These are phyloP conservation scores for Steccherinum ochraceum DNA, from an alignment of 768 basidiomycete species.

Conservation along the genomic window DNA sequence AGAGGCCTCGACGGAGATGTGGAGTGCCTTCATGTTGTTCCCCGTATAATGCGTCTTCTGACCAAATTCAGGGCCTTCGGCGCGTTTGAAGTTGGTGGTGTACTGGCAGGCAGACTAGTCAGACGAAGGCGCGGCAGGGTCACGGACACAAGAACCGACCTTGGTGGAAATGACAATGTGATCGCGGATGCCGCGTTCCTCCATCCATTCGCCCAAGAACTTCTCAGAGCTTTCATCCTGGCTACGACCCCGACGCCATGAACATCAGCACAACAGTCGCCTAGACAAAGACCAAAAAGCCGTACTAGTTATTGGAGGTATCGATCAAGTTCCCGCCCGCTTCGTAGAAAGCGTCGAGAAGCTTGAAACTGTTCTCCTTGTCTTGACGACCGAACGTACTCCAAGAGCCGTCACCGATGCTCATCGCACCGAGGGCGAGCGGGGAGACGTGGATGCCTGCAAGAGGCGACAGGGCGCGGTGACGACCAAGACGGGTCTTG, in stretches of 20 bases:
- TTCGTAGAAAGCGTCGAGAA: slow-evolving; percentile 37
- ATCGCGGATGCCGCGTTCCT: slow-evolving; percentile 25
- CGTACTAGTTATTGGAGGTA: slow-evolving; percentile 38
- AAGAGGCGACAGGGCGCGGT: slow-evolving; percentile 28
- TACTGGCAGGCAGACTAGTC: too few relatives aligned
- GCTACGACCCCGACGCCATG: too few relatives aligned
- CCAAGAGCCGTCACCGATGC: slow-evolving; percentile 36
- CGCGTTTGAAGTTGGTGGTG: too few relatives aligned
- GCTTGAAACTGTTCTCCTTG: slow-evolving; percentile 32
- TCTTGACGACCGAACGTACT: slow-evolving; percentile 21
- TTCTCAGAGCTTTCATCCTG: slow-evolving; percentile 22
- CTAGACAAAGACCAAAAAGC: slow-evolving; percentile 7
- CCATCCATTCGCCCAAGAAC: slow-evolving; percentile 34
- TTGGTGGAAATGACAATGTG: slow-evolving; percentile 27
- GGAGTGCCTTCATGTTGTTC: slow-evolving; percentile 29
- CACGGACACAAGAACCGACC: too few relatives aligned
- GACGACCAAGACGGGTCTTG: slow-evolving; percentile 17
- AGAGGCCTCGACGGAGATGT: slow-evolving; percentile 20
- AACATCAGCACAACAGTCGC: not conserved
- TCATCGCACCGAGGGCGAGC: slow-evolving; percentile 39
- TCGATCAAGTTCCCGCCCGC: slow-evolving; percentile 29
- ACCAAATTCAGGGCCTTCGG: not conserved
- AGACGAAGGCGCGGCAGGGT: too few relatives aligned
- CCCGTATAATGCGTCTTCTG: too few relatives aligned
- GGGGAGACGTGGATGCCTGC: slow-evolving; percentile 42